Evolutionary conservation across 2,329 filamentous ascomycete genomes (phyloP), one percentile per base, ranked within the genome.

Genomic region (Lithohypha guttulata): DNA sequence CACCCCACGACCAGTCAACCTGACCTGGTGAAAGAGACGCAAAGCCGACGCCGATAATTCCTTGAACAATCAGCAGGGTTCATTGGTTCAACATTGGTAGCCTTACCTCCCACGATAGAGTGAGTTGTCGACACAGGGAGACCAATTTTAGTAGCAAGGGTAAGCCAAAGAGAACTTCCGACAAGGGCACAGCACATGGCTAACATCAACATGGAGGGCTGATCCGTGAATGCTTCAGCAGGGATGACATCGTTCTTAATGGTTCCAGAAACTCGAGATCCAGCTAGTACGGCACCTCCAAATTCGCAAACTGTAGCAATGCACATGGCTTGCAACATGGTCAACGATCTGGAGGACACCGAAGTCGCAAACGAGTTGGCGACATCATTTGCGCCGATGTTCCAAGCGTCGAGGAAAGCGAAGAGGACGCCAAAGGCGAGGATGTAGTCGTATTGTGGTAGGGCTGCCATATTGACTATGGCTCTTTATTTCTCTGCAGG

Each of bases 301-400:
- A 81, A 66, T 58, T 83, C 79, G 59, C 81, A 81, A 46, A 81
- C 59, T 29, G 73, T 71, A 32, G 75, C 74, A 35, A 81, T 62
- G 21, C 77, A 50, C 75, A 79, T 79, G 47, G 75, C 79, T 62
- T 80, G 76, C 48, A 73, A 60, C 62, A 82, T 80, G 2, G 77
- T 69, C 52, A 84, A 68, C 47, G 81, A 85, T 39, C 81, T 66
- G 14, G 82, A 86, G n/a, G 82, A 85, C 42, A 87, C 81, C 51
- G 74, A 79, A 51, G 82, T 87, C 6, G 82, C 82, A 77, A 80
- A 87, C 34, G 81, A 67, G 63, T 87, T 87, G 55, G 82, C 82
- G 42, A 87, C 81, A 79, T 87, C 82, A 61, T 85, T 84, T 52
- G 79, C 79, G 59, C 79, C 79, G 58, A n/a, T n/a, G n/a, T n/a